Evolutionary conservation across 2,329 filamentous ascomycete species (phyloP).

Genomic region (Alternaria metachromatica): DNA sequence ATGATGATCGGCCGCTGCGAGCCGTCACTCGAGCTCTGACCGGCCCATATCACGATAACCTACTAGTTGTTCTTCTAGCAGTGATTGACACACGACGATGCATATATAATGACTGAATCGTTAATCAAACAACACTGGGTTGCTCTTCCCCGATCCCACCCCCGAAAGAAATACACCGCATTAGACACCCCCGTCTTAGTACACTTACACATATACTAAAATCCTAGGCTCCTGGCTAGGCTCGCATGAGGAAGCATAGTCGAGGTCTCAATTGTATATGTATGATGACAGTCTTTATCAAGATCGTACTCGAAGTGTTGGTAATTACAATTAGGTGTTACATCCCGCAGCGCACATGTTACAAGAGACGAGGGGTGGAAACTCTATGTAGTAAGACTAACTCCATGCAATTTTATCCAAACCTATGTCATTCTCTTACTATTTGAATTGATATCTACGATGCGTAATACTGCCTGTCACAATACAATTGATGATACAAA

Average conservation of each 20-base stretch:
- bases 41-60: not conserved
- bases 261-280: not conserved
- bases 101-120: not conserved
- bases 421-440: no score
- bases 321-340: not conserved
- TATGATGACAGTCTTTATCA: not conserved
- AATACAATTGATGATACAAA: not conserved
- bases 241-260: not conserved
- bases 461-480: not conserved
- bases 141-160: not conserved
- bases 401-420: no score
- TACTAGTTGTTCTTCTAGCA: not conserved
- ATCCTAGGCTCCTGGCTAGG: not conserved
- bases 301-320: fast-evolving
- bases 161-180: not conserved
- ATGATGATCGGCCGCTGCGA: not conserved
- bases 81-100: not conserved
- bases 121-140: fast-evolving
- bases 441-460: no score
- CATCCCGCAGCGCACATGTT: not conserved
- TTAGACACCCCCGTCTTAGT: not conserved
- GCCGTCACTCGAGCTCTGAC: not conserved
- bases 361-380: not conserved
- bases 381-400: not conserved
- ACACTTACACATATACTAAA: not conserved